Conservation (phyloP, 768 basidiomycete genomes). For the Lactarius indigo region DNA sequence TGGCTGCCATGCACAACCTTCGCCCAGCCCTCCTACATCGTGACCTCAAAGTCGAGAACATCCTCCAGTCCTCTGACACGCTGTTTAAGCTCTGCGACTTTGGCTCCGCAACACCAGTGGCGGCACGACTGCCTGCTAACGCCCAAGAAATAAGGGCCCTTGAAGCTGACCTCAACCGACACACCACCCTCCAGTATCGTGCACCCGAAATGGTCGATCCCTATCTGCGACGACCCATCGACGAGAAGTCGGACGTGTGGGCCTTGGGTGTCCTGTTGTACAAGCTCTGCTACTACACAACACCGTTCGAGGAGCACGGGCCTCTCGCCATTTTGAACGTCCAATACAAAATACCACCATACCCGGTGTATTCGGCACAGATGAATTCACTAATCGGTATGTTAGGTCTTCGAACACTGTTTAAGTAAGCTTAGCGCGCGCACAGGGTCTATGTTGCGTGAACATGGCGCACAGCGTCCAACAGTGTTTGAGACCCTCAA, state of each 20-base stretch:
- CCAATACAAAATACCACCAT: constrained; percentile 88
- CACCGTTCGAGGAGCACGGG: constrained; percentile 98
- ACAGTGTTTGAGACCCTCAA: constrained; percentile 82
- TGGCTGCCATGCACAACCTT: constrained; percentile 94
- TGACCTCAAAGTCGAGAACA: constrained; percentile 99
- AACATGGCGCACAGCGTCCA: constrained; percentile 84
- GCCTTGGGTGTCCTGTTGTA: constrained; percentile 94
- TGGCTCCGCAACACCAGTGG: constrained; percentile 82
- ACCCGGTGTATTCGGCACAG: constrained; percentile 79
- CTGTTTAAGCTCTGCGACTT: constrained; percentile 98
- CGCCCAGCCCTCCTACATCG: constrained; percentile 90
- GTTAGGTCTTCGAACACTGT: constrained; percentile 30
- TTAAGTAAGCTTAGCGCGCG: constrained; percentile 2
- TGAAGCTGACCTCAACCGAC: constrained; percentile 88
- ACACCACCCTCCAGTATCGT: constrained; percentile 95
- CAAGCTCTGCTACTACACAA: constrained; percentile 99
- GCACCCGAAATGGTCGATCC: constrained; percentile 99
- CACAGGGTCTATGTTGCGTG: constrained; percentile 86
- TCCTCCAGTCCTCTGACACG: constrained; percentile 79
- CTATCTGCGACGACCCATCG: constrained; percentile 75
- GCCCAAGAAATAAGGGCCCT: constrained; percentile 82
- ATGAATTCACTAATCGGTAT: constrained; percentile 82
- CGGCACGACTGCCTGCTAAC: constrained; percentile 64
- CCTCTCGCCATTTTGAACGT: constrained; percentile 95
- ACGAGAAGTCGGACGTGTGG: constrained; percentile 98